Base-by-base conservation (phyloP, 2,329 filamentous ascomycete species). In the Emmonsia crescens region DNA sequence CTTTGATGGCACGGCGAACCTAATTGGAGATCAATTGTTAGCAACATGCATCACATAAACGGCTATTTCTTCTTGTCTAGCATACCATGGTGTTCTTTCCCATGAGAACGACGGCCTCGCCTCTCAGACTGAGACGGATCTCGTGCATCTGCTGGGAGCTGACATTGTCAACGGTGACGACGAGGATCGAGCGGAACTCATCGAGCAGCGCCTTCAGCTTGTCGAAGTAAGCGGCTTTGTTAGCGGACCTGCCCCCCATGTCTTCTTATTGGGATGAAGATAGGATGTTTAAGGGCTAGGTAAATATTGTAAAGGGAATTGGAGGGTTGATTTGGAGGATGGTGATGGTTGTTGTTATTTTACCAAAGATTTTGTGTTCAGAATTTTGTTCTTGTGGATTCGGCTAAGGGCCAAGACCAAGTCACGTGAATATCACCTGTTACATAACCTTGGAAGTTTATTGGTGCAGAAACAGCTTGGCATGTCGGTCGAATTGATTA, bases 141-240 rank as follows among this genome's bases (percentile, higher is more conserved):
- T 99, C 94, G 90, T 99, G 94, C 95, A 99, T 99, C 88, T 99
- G 95, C 87, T 99, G 94, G 72, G 94, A 99, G 80, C 88, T 91
- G 87, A 99, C 94, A 99, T 97, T 99, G 91, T 97, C 90, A 77
- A 93, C 88, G 77, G 77, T 86, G 79, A 96, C 92, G 80, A 99
- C 92, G 90, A 99, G 97, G 83, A 97, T 89, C 76, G 89, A 93
- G 79, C 86, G 86, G 89, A 95, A 97, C 79, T 91, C 88, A 84
- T 97, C 90, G 79, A 99, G 88, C 79, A 97, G 87, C 80, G 79
- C 80, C 88, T 96, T 96, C 79, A 99, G 91, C 91, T 97, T 97
- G 81, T 96, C 93, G 85, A 99, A 99, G 87, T 99, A 96, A 79
- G 80, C 89, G 79, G 90, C 85, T 87, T 97, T 99, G 87, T 88